Evolutionary conservation across 2,329 filamentous ascomycete genomes (phyloP).

Genomic region (Sphaerulina populicola): DNA sequence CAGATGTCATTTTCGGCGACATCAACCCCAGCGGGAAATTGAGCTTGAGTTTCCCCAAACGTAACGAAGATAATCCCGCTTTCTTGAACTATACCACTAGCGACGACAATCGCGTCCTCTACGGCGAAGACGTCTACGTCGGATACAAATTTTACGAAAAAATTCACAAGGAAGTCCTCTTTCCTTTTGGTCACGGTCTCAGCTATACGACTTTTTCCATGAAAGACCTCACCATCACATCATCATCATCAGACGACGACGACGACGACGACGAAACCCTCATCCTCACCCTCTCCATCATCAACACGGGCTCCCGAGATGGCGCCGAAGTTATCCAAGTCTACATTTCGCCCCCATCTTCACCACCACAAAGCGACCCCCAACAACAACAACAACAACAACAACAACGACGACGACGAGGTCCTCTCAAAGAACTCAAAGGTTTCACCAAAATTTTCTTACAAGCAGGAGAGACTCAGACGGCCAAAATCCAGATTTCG

Average conservation of each 20-base stretch:
- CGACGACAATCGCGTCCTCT: conserved; percentile 59
- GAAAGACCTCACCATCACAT: conserved; percentile 31
- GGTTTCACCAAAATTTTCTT: conserved; percentile 60
- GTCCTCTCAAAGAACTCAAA: conserved; percentile 58
- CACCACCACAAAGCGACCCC: conserved; percentile 39
- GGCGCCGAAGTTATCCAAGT: conserved; percentile 60
- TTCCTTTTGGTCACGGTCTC: conserved; percentile 70
- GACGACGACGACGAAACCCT: conserved; percentile 22
- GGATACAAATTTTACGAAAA: conserved; percentile 67
- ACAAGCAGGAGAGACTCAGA: conserved; percentile 49
- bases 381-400: conserved; percentile 51
- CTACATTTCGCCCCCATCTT: conserved; percentile 59
- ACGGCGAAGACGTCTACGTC: conserved; percentile 65
- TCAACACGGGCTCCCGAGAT: conserved; percentile 49
- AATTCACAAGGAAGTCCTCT: conserved; percentile 51
- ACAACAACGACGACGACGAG: conserved; percentile 48
- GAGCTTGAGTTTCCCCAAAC: conserved; percentile 59
- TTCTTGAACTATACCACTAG: conserved; percentile 66
- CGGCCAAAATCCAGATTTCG: conserved; percentile 48
- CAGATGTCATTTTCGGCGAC: conserved; percentile 66
- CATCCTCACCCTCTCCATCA: conserved; percentile 27
- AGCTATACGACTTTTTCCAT: conserved; percentile 61
- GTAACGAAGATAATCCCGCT: conserved; percentile 49
- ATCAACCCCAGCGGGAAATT: conserved; percentile 68
- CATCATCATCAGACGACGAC: conserved; percentile 40